phyloP scores from a whole-genome alignment of 2,329 filamentous ascomycete genomes.

The Nothophoma quercina region DNA sequence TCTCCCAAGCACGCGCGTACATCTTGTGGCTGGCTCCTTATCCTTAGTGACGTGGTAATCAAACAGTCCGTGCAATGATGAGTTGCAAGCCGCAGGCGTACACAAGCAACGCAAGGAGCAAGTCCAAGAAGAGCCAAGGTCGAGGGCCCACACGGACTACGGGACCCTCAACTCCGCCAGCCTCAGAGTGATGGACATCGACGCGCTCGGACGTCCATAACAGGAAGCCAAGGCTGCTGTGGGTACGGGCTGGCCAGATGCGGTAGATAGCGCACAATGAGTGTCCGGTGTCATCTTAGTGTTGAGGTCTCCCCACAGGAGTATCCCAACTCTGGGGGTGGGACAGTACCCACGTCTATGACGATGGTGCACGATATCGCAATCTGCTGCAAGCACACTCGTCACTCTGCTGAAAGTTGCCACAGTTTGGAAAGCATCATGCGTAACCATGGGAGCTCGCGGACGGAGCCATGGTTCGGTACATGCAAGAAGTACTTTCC shows the following conservation, averaged over 20 bases:
- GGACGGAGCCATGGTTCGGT: conserved; percentile 25
- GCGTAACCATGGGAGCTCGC: conserved; percentile 22
- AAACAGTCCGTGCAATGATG: conserved; percentile 41
- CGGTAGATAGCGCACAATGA: conserved; percentile 24
- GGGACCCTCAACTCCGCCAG: conserved; percentile 39
- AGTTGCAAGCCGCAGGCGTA: conserved; percentile 34
- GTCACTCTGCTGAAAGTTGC: conserved; percentile 7
- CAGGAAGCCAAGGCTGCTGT: conserved; percentile 27
- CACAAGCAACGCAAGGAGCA: conserved; percentile 50
- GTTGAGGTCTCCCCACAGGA: conserved; percentile 20
- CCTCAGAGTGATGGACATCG: conserved; percentile 35
- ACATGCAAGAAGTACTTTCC: conserved; percentile 18
- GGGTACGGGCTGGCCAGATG: conserved; percentile 22
- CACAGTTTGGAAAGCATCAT: conserved; percentile 13
- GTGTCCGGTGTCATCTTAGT: conserved; percentile 26
- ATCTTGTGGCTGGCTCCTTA: conserved; percentile 33
- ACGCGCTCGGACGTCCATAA: conserved; percentile 27
- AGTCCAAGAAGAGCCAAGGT: conserved; percentile 44
- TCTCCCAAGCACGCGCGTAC: conserved; percentile 39
- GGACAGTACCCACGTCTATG: conserved; percentile 14
- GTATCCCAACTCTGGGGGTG: conserved; percentile 7
- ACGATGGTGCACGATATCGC: background rate
- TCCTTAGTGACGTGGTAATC: conserved; percentile 47
- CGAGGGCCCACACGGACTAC: conserved; percentile 31
- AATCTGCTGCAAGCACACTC: background rate